These are phyloP conservation scores for Carallia pectinifolia DNA, from an alignment of 345 rosid genomes.

Conservation along the genomic window DNA sequence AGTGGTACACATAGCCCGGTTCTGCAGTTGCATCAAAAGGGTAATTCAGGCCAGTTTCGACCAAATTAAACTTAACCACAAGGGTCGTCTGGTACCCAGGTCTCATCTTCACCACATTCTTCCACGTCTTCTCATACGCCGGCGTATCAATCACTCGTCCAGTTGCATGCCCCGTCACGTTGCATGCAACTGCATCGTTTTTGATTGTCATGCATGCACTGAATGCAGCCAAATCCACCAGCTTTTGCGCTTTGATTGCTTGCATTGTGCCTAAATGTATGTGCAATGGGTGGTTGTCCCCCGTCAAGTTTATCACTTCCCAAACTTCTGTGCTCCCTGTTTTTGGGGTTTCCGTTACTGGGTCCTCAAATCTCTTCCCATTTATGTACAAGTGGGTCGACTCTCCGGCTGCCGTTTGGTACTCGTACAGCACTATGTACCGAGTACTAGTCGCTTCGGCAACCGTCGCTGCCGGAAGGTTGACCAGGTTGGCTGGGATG, in stretches of 20 bases:
- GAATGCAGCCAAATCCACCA: conserved; percentile 8
- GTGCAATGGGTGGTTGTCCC: conserved; percentile 22
- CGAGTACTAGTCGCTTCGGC: too few species aligned
- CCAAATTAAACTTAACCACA: conserved; percentile 20
- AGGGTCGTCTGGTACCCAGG: conserved; percentile 21
- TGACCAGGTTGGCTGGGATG: too few species aligned
- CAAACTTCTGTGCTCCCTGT: conserved; percentile 16
- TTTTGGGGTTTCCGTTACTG: conserved; percentile 20
- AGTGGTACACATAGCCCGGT: conserved; percentile 7
- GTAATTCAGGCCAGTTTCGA: conserved; percentile 5
- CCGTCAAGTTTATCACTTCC: conserved; percentile 26
- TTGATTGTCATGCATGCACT: conserved; percentile 14
- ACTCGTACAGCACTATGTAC: too few species aligned
- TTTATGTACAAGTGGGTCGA: conserved; percentile 22
- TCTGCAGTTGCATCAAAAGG: conserved; percentile 25
- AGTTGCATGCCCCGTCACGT: conserved; percentile 8
- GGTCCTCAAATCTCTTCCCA: conserved; percentile 13
- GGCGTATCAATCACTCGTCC: conserved; percentile 1
- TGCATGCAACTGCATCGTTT: conserved; percentile 22
- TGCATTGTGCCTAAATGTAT: conserved; percentile 11
- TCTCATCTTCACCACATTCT: conserved; percentile 21
- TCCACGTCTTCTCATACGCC: conserved; percentile 24
- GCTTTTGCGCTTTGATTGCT: conserved; percentile 4
- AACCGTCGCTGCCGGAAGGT: too few species aligned
- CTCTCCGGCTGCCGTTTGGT: not conserved